These are phyloP conservation scores for Nyssa sinensis DNA, from an alignment of 148 eudicot species.

Conservation along the genomic window DNA sequence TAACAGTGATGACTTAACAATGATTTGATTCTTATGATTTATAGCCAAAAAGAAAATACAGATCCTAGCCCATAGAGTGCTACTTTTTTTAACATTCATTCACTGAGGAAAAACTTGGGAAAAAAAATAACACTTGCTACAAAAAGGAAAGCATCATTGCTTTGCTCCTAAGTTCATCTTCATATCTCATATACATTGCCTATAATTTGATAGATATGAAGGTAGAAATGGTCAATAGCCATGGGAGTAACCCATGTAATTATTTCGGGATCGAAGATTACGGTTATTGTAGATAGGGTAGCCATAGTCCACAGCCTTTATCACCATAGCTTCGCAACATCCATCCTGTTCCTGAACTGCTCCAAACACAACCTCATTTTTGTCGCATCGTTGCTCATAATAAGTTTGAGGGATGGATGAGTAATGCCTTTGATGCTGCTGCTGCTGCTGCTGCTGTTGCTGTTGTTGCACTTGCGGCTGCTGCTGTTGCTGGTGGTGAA, in stretches of 20 bases:
- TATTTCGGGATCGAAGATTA: conserved; percentile 61
- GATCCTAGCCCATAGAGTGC: background rate
- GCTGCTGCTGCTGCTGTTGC: conserved; percentile 19
- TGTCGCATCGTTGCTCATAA: conserved; percentile 53
- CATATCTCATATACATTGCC: conserved; percentile 9
- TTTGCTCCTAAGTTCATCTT: background rate
- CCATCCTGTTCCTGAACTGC: conserved; percentile 84
- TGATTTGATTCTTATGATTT: background rate
- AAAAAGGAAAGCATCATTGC: background rate
- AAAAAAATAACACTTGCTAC: background rate
- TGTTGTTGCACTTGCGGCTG: conserved; percentile 35
- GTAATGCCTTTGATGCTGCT: conserved; percentile 53
- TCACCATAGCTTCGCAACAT: conserved; percentile 67
- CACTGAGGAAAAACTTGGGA: background rate
- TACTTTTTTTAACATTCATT: conserved; percentile 1
- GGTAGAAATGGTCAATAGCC: conserved; percentile 36
- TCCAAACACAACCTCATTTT: conserved; percentile 80
- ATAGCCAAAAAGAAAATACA: background rate
- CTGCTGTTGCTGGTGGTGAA: conserved; percentile 35
- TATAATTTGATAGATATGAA: background rate
- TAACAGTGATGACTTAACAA: background rate
- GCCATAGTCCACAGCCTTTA: conserved; percentile 80
- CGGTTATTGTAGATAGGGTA: conserved; percentile 49
- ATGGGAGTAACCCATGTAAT: conserved; percentile 79
- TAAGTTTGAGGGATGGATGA: conserved; percentile 43